Percentiles rank a stretch among this genome's conserved stretches.
Conservation (phyloP, 2,329 filamentous ascomycete species). For the Fusarium denticulatum region DNA sequence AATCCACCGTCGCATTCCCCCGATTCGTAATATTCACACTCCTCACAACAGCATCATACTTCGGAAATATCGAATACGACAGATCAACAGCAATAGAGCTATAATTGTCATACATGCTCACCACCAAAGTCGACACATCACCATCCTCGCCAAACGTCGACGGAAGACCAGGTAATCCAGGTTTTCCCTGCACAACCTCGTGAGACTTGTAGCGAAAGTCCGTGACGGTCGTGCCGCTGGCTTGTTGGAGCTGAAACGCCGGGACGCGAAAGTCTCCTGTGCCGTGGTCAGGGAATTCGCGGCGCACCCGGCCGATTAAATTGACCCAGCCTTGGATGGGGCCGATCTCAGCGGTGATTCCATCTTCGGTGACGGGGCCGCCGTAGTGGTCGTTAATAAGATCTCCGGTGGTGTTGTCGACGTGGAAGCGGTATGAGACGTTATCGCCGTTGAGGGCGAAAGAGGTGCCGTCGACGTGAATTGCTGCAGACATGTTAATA, state of each 20-base stretch:
- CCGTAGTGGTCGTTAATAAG: conserved; percentile 71
- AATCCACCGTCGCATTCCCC: conserved; percentile 60
- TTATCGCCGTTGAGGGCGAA: conserved; percentile 66
- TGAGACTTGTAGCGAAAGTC: conserved; percentile 68
- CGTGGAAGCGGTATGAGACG: conserved; percentile 72
- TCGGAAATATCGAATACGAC: conserved; percentile 71
- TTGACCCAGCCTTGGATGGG: conserved; percentile 57
- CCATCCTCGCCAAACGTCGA: conserved; percentile 65
- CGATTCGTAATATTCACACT: conserved; percentile 71
- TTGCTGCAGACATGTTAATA: conserved; percentile 50
- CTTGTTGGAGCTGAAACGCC: conserved; percentile 68
- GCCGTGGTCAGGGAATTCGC: conserved; percentile 72
- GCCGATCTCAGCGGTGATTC: conserved; percentile 49
- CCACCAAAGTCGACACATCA: conserved; percentile 68
- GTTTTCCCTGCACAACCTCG: conserved; percentile 64
- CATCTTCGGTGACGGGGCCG: conserved; percentile 62
- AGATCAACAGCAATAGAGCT: conserved; percentile 67
- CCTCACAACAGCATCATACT: conserved; percentile 68
- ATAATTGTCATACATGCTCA: conserved; percentile 68
- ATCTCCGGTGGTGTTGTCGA: conserved; percentile 65
- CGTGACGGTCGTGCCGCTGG: conserved; percentile 67
- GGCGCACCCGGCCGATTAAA: conserved; percentile 62
- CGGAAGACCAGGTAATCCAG: conserved; percentile 64
- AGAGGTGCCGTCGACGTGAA: conserved; percentile 62
- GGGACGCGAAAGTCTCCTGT: conserved; percentile 72